Percentiles rank a stretch among this genome's conserved stretches.
phyloP scores from a whole-genome alignment of 73 alveolate species.

The Paramecium caudatum region DNA sequence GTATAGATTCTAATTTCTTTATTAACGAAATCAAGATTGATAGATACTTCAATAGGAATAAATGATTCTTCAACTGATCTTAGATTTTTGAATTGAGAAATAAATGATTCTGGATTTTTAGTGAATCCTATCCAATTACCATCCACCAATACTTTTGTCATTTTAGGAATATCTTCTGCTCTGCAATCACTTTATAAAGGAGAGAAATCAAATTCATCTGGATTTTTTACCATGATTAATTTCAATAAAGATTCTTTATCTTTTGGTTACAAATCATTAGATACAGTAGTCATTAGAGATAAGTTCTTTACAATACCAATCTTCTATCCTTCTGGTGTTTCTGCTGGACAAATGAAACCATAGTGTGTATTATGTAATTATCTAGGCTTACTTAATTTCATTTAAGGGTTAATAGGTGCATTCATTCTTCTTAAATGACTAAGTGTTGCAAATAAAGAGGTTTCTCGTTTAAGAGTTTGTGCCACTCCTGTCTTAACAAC shows the following conservation, averaged over 20 bases:
- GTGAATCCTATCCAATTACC: conserved; percentile 99
- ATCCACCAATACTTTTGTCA: conserved; percentile 97
- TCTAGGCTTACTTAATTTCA: conserved; percentile 99
- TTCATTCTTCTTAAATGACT: conserved; percentile 98
- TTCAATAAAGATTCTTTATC: conserved; percentile 19
- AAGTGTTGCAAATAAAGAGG: conserved; percentile 95
- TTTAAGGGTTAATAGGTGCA: conserved; percentile 94
- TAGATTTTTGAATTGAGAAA: conserved; percentile 79
- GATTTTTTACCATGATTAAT: background rate
- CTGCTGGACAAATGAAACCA: conserved; percentile 99
- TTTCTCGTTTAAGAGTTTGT: conserved; percentile 97
- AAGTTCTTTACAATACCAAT: conserved; percentile 99
- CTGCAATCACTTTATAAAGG: conserved; percentile 32
- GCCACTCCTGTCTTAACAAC: conserved; percentile 99
- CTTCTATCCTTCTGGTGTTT: conserved; percentile 99
- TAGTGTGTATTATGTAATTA: conserved; percentile 99
- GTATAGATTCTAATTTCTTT: conserved; percentile 97
- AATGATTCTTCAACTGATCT: conserved; percentile 83
- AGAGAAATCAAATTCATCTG: background rate
- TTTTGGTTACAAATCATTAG: conserved; percentile 88
- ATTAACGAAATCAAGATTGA: conserved; percentile 56
- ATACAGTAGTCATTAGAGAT: conserved; percentile 97
- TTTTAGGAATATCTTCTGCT: conserved; percentile 77
- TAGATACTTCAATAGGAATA: conserved; percentile 61
- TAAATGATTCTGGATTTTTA: conserved; percentile 90